Percentiles rank a stretch among this genome's conserved stretches.
Conservation (phyloP, 306 rosid genomes). For the Corylus americana region DNA sequence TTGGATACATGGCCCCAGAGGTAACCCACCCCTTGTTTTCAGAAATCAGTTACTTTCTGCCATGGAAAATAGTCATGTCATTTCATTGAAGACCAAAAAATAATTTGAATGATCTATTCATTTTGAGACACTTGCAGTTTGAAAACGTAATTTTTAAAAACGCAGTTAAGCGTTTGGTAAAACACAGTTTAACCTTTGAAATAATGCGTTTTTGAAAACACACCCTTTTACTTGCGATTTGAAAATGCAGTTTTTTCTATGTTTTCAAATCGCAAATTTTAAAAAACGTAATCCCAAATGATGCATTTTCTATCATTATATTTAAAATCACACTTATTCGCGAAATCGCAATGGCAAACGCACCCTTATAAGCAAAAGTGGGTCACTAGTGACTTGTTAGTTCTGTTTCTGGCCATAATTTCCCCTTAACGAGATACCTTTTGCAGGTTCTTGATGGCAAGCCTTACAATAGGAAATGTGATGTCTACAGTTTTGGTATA, state of each 20-base stretch:
- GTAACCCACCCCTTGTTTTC: conserved; percentile 32
- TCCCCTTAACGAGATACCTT: conserved; percentile 1
- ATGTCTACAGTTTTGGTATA: conserved; percentile 85
- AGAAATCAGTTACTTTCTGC: not conserved
- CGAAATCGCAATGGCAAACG: too few relatives aligned
- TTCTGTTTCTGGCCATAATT: not conserved
- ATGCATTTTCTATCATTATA: too few relatives aligned
- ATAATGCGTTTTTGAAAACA: too few relatives aligned
- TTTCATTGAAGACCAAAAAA: not conserved
- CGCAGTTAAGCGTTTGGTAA: too few relatives aligned
- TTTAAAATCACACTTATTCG: too few relatives aligned
- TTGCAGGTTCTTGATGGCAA: conserved; percentile 83
- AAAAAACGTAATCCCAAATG: too few relatives aligned
- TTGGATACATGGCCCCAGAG: conserved; percentile 97
- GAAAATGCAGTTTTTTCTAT: too few relatives aligned
- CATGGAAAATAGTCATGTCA: not conserved
- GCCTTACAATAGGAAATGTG: conserved; percentile 91
- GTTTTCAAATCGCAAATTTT: too few relatives aligned
- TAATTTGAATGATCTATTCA: not conserved
- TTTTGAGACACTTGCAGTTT: not conserved
- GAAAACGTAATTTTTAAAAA: too few relatives aligned
- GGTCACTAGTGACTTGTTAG: not conserved
- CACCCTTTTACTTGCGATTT: too few relatives aligned
- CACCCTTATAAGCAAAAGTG: not conserved
- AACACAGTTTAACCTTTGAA: too few relatives aligned